phyloP scores from a whole-genome alignment of 2,329 filamentous ascomycete genomes.

The Penicillium sp. region DNA sequence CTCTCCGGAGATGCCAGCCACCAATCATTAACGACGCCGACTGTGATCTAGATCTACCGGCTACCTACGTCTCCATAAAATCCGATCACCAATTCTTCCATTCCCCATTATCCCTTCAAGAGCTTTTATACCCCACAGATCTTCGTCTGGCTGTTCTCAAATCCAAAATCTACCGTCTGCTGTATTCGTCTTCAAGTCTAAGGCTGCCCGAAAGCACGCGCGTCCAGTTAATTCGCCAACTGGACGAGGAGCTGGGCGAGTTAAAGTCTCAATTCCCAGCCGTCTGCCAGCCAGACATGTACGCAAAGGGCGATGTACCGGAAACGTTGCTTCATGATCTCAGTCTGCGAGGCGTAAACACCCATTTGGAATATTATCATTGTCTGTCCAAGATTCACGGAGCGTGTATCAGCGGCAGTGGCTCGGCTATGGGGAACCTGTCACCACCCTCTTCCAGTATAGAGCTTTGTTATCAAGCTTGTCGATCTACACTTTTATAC shows the following conservation, averaged over 20 bases:
- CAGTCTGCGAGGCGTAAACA: conserved; percentile 4
- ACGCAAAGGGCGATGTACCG: background rate
- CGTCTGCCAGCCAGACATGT: conserved; percentile 3
- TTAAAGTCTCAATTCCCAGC: conserved; percentile 8
- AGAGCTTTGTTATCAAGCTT: conserved; percentile 9
- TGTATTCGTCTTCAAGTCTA: conserved; percentile 4
- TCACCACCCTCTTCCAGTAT: conserved; percentile 9
- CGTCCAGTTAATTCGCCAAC: conserved; percentile 3
- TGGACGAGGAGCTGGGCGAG: conserved; percentile 8
- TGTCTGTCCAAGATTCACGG: conserved; percentile 8
- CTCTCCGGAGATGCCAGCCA: conserved; percentile 53
- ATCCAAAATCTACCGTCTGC: conserved; percentile 5
- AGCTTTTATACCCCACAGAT: conserved; percentile 2
- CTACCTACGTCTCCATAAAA: conserved; percentile 4
- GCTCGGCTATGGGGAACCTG: background rate
- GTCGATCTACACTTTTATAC: conserved; percentile 9
- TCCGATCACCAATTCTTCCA: conserved; percentile 9
- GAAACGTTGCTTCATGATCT: background rate
- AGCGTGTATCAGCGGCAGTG: background rate
- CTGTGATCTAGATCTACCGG: conserved; percentile 53
- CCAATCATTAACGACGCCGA: conserved; percentile 53
- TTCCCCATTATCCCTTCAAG: background rate
- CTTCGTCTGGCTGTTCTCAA: conserved; percentile 7
- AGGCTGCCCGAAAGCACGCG: background rate
- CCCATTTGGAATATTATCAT: conserved; percentile 8